Base-by-base conservation (phyloP, 164 flowering plant species). In the Berberis vulgaris region DNA sequence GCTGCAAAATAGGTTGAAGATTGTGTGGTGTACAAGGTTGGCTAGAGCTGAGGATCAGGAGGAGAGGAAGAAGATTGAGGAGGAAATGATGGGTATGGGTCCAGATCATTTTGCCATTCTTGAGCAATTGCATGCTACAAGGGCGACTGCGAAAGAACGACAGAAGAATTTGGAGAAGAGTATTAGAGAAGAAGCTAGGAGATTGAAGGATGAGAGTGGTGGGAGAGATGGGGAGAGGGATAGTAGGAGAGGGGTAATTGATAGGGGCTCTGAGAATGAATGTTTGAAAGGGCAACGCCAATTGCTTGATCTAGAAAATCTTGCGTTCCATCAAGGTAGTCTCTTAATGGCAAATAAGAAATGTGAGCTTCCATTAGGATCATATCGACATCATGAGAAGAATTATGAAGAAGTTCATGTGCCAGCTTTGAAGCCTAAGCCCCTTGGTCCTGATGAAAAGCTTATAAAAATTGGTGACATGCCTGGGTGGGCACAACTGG, bases 401-500 rank as follows among this genome's bases (percentile, higher is more conserved):
- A 96, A 92, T 7, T 95, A 89, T 69, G 97, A 91, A 69, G 99
- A 95, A 73, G 88, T 95, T 75, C 96, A 91, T 68, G 96, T 95
- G 61, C 99, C 99, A 3, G 83, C 83, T 0, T 53, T 81, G 79
- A 85, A 83, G 79, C 78, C 86, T 26, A 80, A 68, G 65, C 87
- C 96, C n/a, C 65, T 89, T 57, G 83, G 69, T 49, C 54, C 79
- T 5, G 83, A 78, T 41, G 99, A 95, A 72, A 73, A 79, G 61
- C 81, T 91, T 70, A 69, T 95, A 43, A 88, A 83, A 71, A 82
- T 91, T 49, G 75, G 94, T 11, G 74, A 70, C 41, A 83, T 95
- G 92, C 99, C 99, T 6, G 88, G 83, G 2, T 91, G 97, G 97
- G 96, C 97, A 12, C 97, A 86, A 65, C 96, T 94, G 3, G 97